Evolutionary conservation across 164 flowering plant species (phyloP).

Genomic region (Umbellularia californica): DNA sequence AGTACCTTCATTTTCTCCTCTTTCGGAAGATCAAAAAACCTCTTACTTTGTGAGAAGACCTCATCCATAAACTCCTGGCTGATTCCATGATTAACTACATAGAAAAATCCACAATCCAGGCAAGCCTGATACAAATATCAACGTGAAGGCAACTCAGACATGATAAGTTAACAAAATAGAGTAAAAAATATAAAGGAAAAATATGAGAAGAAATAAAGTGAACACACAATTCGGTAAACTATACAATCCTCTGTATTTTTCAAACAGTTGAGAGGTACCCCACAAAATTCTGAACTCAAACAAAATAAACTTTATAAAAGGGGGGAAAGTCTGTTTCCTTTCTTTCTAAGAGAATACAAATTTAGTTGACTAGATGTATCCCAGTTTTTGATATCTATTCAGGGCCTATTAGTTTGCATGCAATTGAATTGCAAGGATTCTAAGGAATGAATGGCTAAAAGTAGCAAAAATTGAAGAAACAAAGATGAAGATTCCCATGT

Average conservation of each 20-base stretch:
- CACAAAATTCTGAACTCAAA: neutral
- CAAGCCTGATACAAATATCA: slow-evolving; percentile 57
- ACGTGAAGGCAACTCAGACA: neutral
- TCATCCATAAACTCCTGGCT: slow-evolving; percentile 77
- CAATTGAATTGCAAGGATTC: too few species aligned
- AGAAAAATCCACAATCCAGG: slow-evolving; percentile 89
- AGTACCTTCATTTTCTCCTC: slow-evolving; percentile 73
- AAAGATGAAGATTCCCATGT: too few species aligned
- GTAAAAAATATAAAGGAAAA: neutral
- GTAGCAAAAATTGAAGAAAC: too few species aligned
- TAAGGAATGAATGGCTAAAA: too few species aligned
- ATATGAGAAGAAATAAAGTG: neutral
- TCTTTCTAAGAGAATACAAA: neutral
- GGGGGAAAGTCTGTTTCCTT: too few species aligned
- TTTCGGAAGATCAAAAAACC: slow-evolving; percentile 50
- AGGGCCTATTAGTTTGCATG: too few species aligned
- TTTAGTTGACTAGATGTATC: neutral
- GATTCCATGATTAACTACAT: slow-evolving; percentile 91
- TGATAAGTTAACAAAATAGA: neutral
- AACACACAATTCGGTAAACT: neutral
- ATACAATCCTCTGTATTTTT: neutral
- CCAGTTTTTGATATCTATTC: neutral
- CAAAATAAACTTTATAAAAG: neutral
- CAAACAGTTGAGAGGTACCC: neutral
- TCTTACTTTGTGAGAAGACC: slow-evolving; percentile 74